Base-by-base conservation (phyloP, 2,329 filamentous ascomycete genomes). In the Monosporascus sp. region DNA sequence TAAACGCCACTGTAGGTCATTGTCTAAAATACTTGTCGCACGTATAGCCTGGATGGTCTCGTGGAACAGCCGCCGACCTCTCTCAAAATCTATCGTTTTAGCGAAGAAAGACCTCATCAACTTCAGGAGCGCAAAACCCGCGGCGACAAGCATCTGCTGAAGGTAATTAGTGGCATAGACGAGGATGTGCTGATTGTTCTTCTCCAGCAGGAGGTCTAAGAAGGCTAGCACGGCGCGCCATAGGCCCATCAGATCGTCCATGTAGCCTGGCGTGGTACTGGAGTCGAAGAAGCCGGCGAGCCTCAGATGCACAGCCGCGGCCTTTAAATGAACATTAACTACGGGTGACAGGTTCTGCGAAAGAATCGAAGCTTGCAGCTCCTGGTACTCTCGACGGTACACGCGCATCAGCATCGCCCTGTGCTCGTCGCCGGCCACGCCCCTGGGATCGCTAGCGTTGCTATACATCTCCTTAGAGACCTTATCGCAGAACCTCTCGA, bases 61-160 rank as follows among this genome's bases (percentile, higher is more conserved):
- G 59, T 89, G 81, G 65, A 93, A 91, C 11, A 90, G 79, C 5
- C 77, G 79, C 24, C 86, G 81, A 14, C 86, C 87, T 6, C 84
- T 78, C 38, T 85, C 79, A 53, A 82, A 83, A 60, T 91, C 87
- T 52, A 89, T 83, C n/a, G 85, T 84, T 60, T 80, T 80, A 41
- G 86, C 79, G 62, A 92, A 92, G 71, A 86, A 87, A 20, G 88
- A 91, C 49, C 86, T 83, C 72, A 92, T 86, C 53, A 93, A 77
- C 64, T 92, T 93, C 56, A 92, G 78, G 48, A 94, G 74, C 1
- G 88, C 85, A 62, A 91, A 91, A 3, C 86, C 85, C 5, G 86
- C 88, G 2, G 88, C 89, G n/a, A 92, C 83, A 53, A 91, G 82
- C 86, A 93, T 92, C 69, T 93, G 89, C 66, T 91, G 85, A 50